These are phyloP conservation scores for Oenanthe sinensis DNA, from an alignment of 129 eudicot genomes.

Conservation along the genomic window DNA sequence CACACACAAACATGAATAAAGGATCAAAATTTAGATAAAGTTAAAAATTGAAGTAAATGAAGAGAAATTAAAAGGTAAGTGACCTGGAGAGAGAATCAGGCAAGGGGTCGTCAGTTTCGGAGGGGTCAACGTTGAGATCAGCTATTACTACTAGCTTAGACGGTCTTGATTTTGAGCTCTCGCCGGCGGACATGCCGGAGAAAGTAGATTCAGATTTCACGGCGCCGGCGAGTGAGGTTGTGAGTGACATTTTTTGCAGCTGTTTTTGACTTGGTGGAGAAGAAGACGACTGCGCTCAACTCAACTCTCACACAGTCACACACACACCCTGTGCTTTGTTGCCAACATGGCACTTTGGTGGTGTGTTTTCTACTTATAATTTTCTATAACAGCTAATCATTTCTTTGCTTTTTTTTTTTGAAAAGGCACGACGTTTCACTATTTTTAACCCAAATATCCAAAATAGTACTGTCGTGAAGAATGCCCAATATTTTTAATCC, in stretches of 20 bases:
- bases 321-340: neutral
- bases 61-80: neutral
- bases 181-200: conserved; percentile 15
- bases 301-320: neutral
- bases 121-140: conserved; percentile 90
- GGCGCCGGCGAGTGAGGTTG: conserved; percentile 31
- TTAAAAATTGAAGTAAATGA: neutral
- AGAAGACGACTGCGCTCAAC: neutral
- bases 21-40: neutral
- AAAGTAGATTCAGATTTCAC: conserved; percentile 19
- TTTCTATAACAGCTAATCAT: no score
- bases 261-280: neutral
- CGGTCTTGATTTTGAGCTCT: conserved; percentile 19
- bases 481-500: no score
- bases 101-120: conserved; percentile 45
- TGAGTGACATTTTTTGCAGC: neutral
- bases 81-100: conserved; percentile 45
- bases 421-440: no score
- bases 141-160: conserved; percentile 51
- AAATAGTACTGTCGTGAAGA: no score
- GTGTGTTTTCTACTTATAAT: neutral
- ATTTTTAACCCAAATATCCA: no score
- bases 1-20: neutral
- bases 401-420: no score
- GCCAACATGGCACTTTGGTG: neutral